Evolutionary conservation across 352 stramenopile genomes (phyloP), one percentile per base, ranked within the genome.

Genomic region (Peronospora belbahrii): DNA sequence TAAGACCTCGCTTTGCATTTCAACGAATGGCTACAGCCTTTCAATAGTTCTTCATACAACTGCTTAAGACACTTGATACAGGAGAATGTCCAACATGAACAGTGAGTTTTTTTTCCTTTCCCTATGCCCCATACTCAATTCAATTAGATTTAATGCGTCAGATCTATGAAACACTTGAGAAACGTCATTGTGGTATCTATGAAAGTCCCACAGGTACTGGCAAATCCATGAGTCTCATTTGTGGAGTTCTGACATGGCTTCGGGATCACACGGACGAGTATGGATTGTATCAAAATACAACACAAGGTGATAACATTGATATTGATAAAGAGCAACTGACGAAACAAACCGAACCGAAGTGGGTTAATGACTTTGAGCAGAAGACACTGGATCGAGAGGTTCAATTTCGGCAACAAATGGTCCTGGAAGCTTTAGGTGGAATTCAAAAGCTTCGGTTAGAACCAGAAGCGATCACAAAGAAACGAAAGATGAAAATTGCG

Each of bases 171-270:
- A 92, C 80, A 13, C 70, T 97, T n/a, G 78, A 94, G 33, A 41
- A 49, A 2, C 52, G 80, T 2, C 84, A 95, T 20, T 68, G 95
- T 28, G 88, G 85, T 42, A 95, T 97, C 53, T 95, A 95, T 32
- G 88, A 97, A 61, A 96, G 85, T 42, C 88, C 88, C 8, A 97
- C 88, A 1, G 88, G 88, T 18, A 96, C 88, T 19, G 88, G 88
- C 41, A 97, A 97, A 51, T 95, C 85, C 9, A 83, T 96, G 42
- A 96, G 83, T 51, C 67, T 97, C 11, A 95, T 97, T 44, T 96
- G 87, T 48, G 83, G 85, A 11, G 65, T 78, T 0, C 61, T 97
- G 2, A 76, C 87, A 22, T 97, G 87, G 87, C 61, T 96, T 3
- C 46, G 60, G 3, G 68, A 73, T 33, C 64, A 88, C 49, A 88